These are phyloP conservation scores for Sclerotinia sclerotiorum DNA, from an alignment of 2,329 filamentous ascomycete genomes.

Conservation along the genomic window DNA sequence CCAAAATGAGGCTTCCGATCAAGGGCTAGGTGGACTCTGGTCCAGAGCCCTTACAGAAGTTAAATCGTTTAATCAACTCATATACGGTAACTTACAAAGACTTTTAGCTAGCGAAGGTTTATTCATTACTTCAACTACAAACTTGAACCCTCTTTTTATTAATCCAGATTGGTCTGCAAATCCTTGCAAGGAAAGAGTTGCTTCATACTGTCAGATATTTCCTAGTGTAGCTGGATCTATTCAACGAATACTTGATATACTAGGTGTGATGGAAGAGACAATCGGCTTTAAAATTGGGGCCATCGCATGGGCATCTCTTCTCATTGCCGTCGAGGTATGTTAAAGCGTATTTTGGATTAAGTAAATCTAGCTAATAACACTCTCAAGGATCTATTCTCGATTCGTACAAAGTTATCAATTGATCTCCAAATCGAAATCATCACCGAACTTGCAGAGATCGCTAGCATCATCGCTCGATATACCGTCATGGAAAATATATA, in stretches of 20 bases:
- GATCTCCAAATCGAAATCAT: not conserved
- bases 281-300: conserved; percentile 17
- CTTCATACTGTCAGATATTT: not conserved
- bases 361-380: not conserved
- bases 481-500: conserved; percentile 29
- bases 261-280: conserved; percentile 22
- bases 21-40: not conserved
- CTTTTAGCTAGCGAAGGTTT: not conserved
- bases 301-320: conserved; percentile 23
- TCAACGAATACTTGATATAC: conserved; percentile 10
- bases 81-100: not conserved
- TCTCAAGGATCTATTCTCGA: not conserved
- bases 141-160: not conserved
- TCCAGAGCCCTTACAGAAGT: not conserved
- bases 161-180: not conserved
- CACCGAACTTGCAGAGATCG: conserved; percentile 15
- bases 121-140: not conserved
- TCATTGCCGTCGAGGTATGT: not conserved
- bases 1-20: not conserved
- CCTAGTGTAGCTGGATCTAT: conserved; percentile 6
- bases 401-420: not conserved
- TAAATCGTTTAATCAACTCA: not conserved
- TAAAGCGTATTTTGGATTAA: not conserved
- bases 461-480: conserved; percentile 27
- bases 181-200: not conserved